phyloP scores from a whole-genome alignment of 2,329 filamentous ascomycete species.

The Arthrobotrys megalospora region DNA sequence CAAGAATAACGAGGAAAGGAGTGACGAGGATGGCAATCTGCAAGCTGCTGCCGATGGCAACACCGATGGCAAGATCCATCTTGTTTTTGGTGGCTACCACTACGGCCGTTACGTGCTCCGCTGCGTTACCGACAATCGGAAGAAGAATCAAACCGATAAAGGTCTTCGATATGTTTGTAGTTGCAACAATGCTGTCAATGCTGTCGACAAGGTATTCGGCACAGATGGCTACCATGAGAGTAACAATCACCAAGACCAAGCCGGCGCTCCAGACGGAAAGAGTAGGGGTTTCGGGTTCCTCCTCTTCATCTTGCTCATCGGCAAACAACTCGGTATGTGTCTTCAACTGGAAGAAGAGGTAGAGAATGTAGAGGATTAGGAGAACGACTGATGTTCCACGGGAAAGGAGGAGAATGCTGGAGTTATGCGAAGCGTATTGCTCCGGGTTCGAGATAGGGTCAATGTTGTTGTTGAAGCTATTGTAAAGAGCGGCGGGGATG shows the following conservation, averaged over 20 bases:
- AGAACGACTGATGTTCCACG: constrained; percentile 83
- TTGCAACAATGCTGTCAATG: constrained; percentile 79
- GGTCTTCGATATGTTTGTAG: constrained; percentile 80
- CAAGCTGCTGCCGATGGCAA: constrained; percentile 85
- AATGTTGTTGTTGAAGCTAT: constrained; percentile 63
- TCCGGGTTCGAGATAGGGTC: constrained; percentile 54
- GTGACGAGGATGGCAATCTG: constrained; percentile 88
- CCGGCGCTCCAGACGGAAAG: constrained; percentile 68
- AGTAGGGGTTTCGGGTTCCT: constrained; percentile 51
- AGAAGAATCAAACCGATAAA: constrained; percentile 86
- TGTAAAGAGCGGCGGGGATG: constrained; percentile 75
- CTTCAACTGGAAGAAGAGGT: constrained; percentile 82
- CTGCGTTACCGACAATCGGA: constrained; percentile 84
- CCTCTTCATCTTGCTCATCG: constrained; percentile 65
- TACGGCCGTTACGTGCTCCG: constrained; percentile 85
- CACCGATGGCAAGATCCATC: constrained; percentile 78
- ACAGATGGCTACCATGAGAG: constrained; percentile 79
- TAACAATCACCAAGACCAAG: constrained; percentile 78
- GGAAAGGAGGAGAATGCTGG: constrained; percentile 71
- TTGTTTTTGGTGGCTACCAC: constrained; percentile 84
- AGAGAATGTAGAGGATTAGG: constrained; percentile 80
- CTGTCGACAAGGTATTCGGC: constrained; percentile 84
- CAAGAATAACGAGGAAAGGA: constrained; percentile 83
- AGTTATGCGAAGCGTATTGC: constrained; percentile 37
- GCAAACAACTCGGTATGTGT: constrained; percentile 83